Conservation (phyloP, 106 monocot genomes). For the Dioscorea alata region DNA sequence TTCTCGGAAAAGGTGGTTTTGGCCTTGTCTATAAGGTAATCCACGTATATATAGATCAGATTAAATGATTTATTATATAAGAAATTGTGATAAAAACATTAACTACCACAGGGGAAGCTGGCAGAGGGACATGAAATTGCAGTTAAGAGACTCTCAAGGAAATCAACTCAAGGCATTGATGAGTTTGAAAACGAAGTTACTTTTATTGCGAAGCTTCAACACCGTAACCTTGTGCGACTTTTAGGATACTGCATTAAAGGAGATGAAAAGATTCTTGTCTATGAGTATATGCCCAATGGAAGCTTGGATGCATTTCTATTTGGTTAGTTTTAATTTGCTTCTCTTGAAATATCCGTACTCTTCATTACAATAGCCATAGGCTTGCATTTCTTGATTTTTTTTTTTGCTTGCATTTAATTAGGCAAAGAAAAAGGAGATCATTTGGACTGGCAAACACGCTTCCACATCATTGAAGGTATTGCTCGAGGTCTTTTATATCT, state of each 20-base stretch:
- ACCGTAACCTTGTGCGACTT: conserved; percentile 15
- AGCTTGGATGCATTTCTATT: conserved; percentile 31
- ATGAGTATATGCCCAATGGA: conserved; percentile 28
- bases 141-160: conserved; percentile 17
- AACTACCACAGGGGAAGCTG: conserved; percentile 9
- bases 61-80: too few species aligned
- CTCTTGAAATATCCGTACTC: not conserved
- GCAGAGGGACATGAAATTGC: conserved; percentile 19
- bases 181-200: too few species aligned
- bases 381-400: too few species aligned
- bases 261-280: conserved; percentile 25
- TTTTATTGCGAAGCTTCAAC: too few species aligned
- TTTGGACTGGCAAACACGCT: conserved; percentile 14
- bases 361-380: too few species aligned
- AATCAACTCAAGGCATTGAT: conserved; percentile 22
- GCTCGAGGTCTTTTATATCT: conserved; percentile 25
- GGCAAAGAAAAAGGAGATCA: not conserved
- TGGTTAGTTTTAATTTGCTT: conserved; percentile 6
- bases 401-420: too few species aligned
- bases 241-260: conserved; percentile 27
- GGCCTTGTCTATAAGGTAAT: conserved; percentile 34
- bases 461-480: conserved; percentile 18
- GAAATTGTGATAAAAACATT: too few species aligned
- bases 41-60: not conserved
- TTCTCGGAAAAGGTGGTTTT: conserved; percentile 36